Evolutionary conservation across 139 green algal genomes (phyloP), one percentile per base, ranked within the genome.

Genomic region (Chlamydomonas incerta): DNA sequence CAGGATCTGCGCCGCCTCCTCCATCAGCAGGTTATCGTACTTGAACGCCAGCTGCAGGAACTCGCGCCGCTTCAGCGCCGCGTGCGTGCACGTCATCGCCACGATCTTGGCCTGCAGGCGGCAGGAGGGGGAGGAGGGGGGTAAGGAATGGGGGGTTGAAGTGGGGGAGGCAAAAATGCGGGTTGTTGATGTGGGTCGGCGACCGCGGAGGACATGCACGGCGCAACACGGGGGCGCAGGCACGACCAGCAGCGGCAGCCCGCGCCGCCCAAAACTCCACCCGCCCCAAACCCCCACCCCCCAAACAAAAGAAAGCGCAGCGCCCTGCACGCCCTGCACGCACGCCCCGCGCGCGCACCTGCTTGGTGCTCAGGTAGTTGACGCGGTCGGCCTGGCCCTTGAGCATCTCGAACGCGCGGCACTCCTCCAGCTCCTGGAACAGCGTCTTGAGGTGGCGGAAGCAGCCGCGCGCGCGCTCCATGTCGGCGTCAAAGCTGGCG

Each of bases 21-120:
- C 98, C 95, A 99, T 99, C 55, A 99, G 79, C 70, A 99, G 90
- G 87, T 96, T 99, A 93, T 99, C 98, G 80, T 98, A 99, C 88
- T 97, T 94, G 88, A 99, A 97, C 11, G 94, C 96, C 75, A 99
- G 87, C 34, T 96, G 87, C 47, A 99, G 80, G 90, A 99, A 99
- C 88, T 99, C 98, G 62, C 91, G 81, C 2, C 96, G 92, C 93
- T 99, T 99, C 26, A 99, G 91, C 3, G 98, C 98, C 6, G 98
- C 98, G 83, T 99, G 97, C 35, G 98, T 99, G 92, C 97, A 99
- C 10, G 98, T 99, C 98, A 99, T 99, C n/a, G 98, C 98, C 89
- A 99, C 95, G 62, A 99, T 95, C 92, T 99, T 98, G 77, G 97
- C 97, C 90, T 99, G 96, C 10, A n/a, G n/a, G n/a, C n/a, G n/a